Evolutionary conservation across 768 basidiomycete species (phyloP).

Genomic region (Serendipita indica): DNA sequence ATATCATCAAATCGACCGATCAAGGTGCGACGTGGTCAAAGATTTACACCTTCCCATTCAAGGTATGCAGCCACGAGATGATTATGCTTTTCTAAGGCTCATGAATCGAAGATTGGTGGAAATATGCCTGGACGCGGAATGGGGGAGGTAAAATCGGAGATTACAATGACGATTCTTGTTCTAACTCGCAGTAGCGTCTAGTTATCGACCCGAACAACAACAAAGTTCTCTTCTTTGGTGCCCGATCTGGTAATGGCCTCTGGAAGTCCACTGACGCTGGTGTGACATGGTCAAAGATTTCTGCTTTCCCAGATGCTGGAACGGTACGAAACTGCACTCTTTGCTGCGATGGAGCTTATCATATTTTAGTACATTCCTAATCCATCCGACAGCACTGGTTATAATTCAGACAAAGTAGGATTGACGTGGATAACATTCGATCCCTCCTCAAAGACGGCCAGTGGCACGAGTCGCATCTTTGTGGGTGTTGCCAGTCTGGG

Average conservation of each 20-base stretch:
- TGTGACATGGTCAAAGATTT: conserved; percentile 43
- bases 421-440: conserved; percentile 56
- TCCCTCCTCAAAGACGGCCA: conserved; percentile 24
- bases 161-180: background rate
- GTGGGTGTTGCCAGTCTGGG: conserved; percentile 49
- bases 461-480: conserved; percentile 46
- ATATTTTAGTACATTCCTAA: background rate
- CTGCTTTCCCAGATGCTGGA: conserved; percentile 44
- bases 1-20: conserved; percentile 12
- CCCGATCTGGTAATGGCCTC: conserved; percentile 46
- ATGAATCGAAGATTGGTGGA: too few species aligned
- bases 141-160: conserved; percentile 16
- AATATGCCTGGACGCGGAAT: conserved; percentile 59
- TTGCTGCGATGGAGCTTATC: conserved; percentile 9
- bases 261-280: conserved; percentile 53
- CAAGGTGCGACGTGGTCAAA: conserved; percentile 9
- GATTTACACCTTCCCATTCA: conserved; percentile 40
- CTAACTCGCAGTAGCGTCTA: conserved; percentile 36
- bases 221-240: conserved; percentile 47
- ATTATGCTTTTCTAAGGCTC: too few species aligned
- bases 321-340: conserved; percentile 8
- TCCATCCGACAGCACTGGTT: conserved; percentile 15
- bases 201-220: conserved; percentile 49
- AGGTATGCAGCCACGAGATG: too few species aligned
- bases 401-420: conserved; percentile 26